These are phyloP conservation scores for Cantharellus anzutake DNA, from an alignment of 768 basidiomycete species.

Conservation along the genomic window DNA sequence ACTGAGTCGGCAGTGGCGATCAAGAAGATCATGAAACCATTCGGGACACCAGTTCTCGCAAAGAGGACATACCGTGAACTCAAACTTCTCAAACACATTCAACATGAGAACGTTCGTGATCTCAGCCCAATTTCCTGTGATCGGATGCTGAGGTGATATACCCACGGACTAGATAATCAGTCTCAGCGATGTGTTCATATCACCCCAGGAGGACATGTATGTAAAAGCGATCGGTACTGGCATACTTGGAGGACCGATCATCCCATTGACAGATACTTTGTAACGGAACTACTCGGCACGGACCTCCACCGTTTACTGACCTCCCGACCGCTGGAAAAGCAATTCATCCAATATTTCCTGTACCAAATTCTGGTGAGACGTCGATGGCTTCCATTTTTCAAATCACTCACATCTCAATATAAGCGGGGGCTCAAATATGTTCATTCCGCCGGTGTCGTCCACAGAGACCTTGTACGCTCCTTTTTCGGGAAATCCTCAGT, in stretches of 20 bases:
- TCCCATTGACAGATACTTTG: conserved; percentile 61
- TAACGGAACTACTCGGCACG: conserved; percentile 94
- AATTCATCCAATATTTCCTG: conserved; percentile 98
- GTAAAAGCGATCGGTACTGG: too few relatives aligned
- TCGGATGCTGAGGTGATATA: neutral
- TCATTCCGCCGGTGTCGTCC: conserved; percentile 96
- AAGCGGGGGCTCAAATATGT: conserved; percentile 98
- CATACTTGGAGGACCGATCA: too few relatives aligned
- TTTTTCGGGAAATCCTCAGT: conserved; percentile 1
- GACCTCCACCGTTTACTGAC: conserved; percentile 95
- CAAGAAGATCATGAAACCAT: conserved; percentile 99
- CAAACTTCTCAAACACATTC: conserved; percentile 94
- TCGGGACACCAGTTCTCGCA: conserved; percentile 93
- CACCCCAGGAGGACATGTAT: conserved; percentile 94
- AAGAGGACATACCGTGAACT: conserved; percentile 97
- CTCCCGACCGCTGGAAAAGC: conserved; percentile 92
- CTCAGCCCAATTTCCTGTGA: neutral
- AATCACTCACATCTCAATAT: neutral
- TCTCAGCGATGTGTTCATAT: conserved; percentile 96
- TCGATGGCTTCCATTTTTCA: neutral
- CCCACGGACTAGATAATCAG: conserved; percentile 66
- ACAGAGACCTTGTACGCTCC: conserved; percentile 69
- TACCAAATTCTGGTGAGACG: conserved; percentile 85
- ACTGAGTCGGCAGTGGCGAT: conserved; percentile 89
- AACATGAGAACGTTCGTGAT: conserved; percentile 18